phyloP scores from a whole-genome alignment of 768 basidiomycete species.

The Galerina sulciceps region DNA sequence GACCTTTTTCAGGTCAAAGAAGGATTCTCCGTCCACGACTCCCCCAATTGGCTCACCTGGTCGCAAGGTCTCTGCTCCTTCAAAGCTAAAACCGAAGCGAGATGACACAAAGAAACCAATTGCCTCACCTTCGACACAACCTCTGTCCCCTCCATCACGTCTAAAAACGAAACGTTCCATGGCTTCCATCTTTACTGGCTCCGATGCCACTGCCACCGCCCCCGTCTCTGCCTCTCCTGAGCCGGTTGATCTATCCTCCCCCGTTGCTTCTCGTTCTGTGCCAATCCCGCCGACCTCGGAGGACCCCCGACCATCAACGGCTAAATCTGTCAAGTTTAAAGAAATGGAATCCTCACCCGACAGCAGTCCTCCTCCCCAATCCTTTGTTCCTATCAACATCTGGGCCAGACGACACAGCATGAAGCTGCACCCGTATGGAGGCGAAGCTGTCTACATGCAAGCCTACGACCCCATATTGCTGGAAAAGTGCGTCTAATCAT shows the following conservation, averaged over 20 bases:
- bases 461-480: slow-evolving; percentile 60
- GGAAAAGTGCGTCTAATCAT: slow-evolving; percentile 53
- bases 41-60: slow-evolving; percentile 15
- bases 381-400: slow-evolving; percentile 14
- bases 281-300: slow-evolving; percentile 9
- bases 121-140: slow-evolving; percentile 1
- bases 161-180: slow-evolving; percentile 44
- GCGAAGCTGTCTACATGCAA: slow-evolving; percentile 65
- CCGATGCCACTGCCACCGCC: slow-evolving; percentile 6
- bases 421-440: slow-evolving; percentile 59
- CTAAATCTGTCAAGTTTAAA: slow-evolving; percentile 23
- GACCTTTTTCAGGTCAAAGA: slow-evolving; percentile 34
- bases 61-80: slow-evolving; percentile 20
- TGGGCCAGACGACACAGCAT: slow-evolving; percentile 49
- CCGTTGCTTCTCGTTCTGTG: slow-evolving; percentile 11
- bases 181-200: slow-evolving; percentile 32
- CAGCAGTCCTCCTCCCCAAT: slow-evolving; percentile 30
- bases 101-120: slow-evolving; percentile 1
- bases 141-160: slow-evolving; percentile 7
- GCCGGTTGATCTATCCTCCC: background rate
- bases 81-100: slow-evolving; percentile 6
- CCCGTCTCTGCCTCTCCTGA: background rate
- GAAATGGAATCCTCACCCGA: slow-evolving; percentile 15
- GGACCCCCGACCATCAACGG: slow-evolving; percentile 5
- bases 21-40: slow-evolving; percentile 11